phyloP scores from a whole-genome alignment of 2,329 filamentous ascomycete genomes.

The Cladosporium sp. region DNA sequence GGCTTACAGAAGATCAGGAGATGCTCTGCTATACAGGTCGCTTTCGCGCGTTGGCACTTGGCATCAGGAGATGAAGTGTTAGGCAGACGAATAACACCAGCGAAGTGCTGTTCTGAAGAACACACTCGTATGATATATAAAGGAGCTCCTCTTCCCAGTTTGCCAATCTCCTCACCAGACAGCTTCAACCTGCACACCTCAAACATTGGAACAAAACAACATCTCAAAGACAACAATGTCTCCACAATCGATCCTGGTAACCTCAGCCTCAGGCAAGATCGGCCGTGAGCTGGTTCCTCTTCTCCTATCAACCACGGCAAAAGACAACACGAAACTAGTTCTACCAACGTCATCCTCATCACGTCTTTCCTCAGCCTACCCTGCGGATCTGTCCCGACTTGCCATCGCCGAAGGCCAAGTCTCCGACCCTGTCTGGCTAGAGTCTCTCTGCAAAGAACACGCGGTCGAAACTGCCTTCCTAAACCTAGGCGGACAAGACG shows the following conservation, averaged over 20 bases:
- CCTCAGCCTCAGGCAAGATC: slow-evolving; percentile 11
- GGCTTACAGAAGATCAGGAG: too few species aligned
- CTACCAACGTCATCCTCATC: slow-evolving; percentile 5
- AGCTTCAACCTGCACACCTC: not conserved
- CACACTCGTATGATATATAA: not conserved
- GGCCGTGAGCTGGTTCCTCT: slow-evolving; percentile 9
- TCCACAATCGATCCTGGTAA: slow-evolving; percentile 11
- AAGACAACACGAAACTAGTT: not conserved
- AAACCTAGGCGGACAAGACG: slow-evolving; percentile 1
- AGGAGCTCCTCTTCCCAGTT: not conserved
- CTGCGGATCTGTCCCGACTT: not conserved
- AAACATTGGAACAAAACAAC: not conserved
- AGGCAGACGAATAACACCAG: not conserved
- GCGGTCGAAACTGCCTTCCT: slow-evolving; percentile 1
- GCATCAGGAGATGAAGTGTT: not conserved
- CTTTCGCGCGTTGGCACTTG: not conserved
- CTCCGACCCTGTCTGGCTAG: slow-evolving; percentile 5
- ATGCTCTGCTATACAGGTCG: not conserved
- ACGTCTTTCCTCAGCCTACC: not conserved
- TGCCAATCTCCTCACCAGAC: not conserved
- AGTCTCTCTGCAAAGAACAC: not conserved
- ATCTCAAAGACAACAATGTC: not conserved
- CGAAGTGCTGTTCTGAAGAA: not conserved
- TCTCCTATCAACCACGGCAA: slow-evolving; percentile 2
- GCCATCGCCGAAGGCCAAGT: slow-evolving; percentile 3